A percentile compares a stretch with the other conserved stretches of the same genome.
Evolutionary conservation across 2,329 filamentous ascomycete species (phyloP).

Genomic region (Thyridium curvatum): DNA sequence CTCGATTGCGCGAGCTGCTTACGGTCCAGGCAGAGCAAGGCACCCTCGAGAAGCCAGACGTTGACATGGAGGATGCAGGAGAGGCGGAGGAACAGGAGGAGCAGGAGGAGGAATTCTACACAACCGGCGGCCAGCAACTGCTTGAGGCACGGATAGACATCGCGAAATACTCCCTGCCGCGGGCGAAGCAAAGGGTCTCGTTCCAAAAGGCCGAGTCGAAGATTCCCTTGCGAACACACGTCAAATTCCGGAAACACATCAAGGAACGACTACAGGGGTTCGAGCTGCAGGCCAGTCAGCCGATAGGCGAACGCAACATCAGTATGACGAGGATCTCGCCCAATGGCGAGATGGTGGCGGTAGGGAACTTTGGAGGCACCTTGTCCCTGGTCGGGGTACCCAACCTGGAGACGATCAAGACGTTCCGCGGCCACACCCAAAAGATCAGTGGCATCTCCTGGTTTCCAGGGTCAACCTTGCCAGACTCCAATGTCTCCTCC

Average conservation of each 20-base stretch:
- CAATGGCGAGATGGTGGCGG: conserved; percentile 74
- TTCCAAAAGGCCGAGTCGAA: conserved; percentile 75
- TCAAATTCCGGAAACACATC: conserved; percentile 84
- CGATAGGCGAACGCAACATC: conserved; percentile 82
- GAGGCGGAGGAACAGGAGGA: conserved; percentile 61
- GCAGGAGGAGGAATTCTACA: conserved; percentile 92
- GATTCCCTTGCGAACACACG: conserved; percentile 82
- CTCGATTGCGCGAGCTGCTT: conserved; percentile 77
- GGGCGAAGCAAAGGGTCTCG: conserved; percentile 69
- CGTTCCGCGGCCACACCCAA: conserved; percentile 77
- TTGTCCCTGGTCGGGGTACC: conserved; percentile 83
- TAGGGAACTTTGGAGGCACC: conserved; percentile 88
- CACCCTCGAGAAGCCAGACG: conserved; percentile 49
- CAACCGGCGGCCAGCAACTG: conserved; percentile 68
- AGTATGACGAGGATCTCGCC: conserved; percentile 90
- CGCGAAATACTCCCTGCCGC: conserved; percentile 75
- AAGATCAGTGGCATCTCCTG: conserved; percentile 87
- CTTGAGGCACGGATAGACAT: conserved; percentile 73
- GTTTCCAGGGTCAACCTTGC: conserved; percentile 75
- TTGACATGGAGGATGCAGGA: conserved; percentile 51
- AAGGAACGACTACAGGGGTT: conserved; percentile 79
- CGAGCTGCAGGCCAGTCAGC: conserved; percentile 90
- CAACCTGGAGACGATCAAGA: conserved; percentile 68
- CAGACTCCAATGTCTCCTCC: conserved; percentile 63
- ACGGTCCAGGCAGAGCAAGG: conserved; percentile 63